A percentile compares a stretch with the other conserved stretches of the same genome.
Evolutionary conservation across 2,329 filamentous ascomycete species (phyloP).

Genomic region (Alternaria longipes): DNA sequence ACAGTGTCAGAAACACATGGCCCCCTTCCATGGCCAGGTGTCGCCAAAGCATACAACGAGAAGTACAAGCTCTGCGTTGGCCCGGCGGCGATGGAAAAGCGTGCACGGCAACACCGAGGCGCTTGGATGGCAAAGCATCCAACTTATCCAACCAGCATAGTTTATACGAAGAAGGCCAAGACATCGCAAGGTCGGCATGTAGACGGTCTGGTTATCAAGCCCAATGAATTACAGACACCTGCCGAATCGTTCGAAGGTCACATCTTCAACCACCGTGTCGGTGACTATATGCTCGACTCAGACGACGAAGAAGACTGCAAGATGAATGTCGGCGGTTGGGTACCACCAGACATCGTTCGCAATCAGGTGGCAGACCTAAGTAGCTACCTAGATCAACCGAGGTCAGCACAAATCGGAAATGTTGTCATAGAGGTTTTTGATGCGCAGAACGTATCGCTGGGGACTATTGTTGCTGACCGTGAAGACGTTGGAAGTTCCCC

Average conservation of each 20-base stretch:
- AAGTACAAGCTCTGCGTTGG: constrained; percentile 7
- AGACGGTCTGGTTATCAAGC: background rate
- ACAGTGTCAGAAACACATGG: constrained; percentile 16
- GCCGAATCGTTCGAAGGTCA: background rate
- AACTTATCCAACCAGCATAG: constrained; percentile 12
- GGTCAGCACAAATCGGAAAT: background rate
- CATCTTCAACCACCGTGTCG: background rate
- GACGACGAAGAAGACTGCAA: too few relatives aligned
- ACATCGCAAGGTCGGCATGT: background rate
- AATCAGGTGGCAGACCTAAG: constrained; percentile 10
- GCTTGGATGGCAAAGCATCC: constrained; percentile 14
- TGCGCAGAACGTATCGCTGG: background rate
- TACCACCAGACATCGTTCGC: constrained; percentile 14
- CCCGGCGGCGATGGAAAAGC: constrained; percentile 24
- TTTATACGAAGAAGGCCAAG: constrained; percentile 14
- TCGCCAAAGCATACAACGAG: constrained; percentile 20
- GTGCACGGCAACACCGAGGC: constrained; percentile 13
- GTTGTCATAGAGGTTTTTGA: constrained; percentile 8
- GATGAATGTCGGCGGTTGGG: constrained; percentile 6
- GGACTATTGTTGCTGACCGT: background rate
- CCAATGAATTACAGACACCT: background rate
- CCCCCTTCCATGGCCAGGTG: constrained; percentile 11
- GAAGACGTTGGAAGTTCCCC: constrained; percentile 5
- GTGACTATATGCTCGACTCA: too few relatives aligned
- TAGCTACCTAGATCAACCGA: background rate